Conservation (phyloP, 1,284 basidiomycete species). For the Leccinum pallidistipes region DNA sequence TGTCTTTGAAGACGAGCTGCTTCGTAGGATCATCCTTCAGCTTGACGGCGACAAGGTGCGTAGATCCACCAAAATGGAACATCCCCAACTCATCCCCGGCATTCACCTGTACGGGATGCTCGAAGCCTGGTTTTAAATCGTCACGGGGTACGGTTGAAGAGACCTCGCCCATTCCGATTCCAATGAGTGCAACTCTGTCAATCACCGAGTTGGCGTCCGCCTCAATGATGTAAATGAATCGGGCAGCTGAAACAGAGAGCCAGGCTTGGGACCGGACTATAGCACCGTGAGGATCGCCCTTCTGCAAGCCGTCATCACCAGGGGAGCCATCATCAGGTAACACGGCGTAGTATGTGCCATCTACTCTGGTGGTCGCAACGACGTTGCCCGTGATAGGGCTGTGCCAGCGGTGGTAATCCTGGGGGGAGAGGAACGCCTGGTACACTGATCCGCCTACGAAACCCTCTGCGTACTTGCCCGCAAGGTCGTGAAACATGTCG, state of each 20-base stretch:
- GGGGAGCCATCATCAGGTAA: conserved; percentile 4
- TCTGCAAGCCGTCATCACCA: not conserved
- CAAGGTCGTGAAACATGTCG: conserved; percentile 34
- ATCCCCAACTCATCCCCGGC: conserved; percentile 47
- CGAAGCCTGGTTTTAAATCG: not conserved
- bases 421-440: conserved; percentile 51
- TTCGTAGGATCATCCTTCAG: not conserved
- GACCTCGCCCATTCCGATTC: conserved; percentile 57
- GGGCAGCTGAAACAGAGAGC: conserved; percentile 36
- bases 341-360: conserved; percentile 51
- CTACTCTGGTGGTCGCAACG: conserved; percentile 38
- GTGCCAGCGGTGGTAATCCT: conserved; percentile 56
- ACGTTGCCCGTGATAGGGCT: conserved; percentile 50
- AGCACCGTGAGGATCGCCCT: conserved; percentile 25
- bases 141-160: conserved; percentile 43
- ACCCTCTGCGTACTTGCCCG: conserved; percentile 10
- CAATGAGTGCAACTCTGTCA: conserved; percentile 46
- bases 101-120: conserved; percentile 17
- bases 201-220: conserved; percentile 35
- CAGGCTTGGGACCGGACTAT: conserved; percentile 39
- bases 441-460: conserved; percentile 47
- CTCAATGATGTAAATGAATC: conserved; percentile 53
- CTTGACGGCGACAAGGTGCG: conserved; percentile 42
- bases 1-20: not conserved
- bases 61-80: conserved; percentile 56